Conservation (phyloP, 768 basidiomycete species). For the Mycena rosella region DNA sequence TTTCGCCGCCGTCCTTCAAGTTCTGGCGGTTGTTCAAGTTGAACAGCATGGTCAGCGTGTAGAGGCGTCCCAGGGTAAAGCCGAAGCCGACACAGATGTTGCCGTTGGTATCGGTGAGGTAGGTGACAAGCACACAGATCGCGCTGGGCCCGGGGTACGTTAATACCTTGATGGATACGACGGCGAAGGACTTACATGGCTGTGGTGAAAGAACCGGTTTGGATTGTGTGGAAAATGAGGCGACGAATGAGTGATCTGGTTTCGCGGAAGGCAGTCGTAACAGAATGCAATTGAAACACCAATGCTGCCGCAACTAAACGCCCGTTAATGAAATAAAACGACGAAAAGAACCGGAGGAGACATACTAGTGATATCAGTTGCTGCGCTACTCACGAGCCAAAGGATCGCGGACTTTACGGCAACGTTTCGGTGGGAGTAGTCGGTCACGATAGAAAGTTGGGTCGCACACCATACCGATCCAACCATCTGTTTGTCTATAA, state of each 20-base stretch:
- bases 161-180: too few relatives aligned
- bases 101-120: too few relatives aligned
- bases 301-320: conserved; percentile 3
- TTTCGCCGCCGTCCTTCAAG: not conserved
- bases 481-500: not conserved
- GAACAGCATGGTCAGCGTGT: conserved; percentile 7
- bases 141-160: not conserved
- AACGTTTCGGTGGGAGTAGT: not conserved
- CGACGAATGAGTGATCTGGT: conserved; percentile 7
- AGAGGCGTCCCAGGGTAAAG: not conserved
- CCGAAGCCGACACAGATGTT: conserved; percentile 15
- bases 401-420: conserved; percentile 11
- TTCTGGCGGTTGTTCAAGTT: conserved; percentile 7
- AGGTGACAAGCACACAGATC: conserved; percentile 9
- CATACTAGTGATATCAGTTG: not conserved
- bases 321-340: not conserved
- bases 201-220: conserved; percentile 5
- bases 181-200: not conserved
- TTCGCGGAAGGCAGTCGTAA: not conserved
- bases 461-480: conserved; percentile 14
- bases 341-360: not conserved
- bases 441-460: not conserved
- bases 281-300: not conserved
- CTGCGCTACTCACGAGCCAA: conserved; percentile 13
- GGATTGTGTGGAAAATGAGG: conserved; percentile 16